Evolutionary conservation across 148 eudicot genomes (phyloP).

Genomic region (Silene latifolia): DNA sequence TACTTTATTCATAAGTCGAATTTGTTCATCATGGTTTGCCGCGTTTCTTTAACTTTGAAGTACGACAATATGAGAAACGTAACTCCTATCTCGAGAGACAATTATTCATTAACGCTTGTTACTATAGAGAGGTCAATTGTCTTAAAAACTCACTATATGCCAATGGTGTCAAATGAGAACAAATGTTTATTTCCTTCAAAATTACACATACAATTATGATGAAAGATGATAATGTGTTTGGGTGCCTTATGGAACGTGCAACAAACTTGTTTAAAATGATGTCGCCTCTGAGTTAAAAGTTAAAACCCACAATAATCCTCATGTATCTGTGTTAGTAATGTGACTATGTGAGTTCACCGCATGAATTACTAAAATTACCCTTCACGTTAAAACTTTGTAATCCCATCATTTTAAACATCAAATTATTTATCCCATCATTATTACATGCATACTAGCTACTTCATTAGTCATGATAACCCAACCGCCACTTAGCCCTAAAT

Average conservation of each 20-base stretch:
- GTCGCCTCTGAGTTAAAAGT: neutral
- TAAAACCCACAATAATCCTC: neutral
- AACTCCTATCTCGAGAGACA: too few species aligned
- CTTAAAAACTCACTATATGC: too few species aligned
- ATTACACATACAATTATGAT: constrained; percentile 24
- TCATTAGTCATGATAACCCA: constrained; percentile 20
- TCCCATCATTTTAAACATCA: constrained; percentile 18
- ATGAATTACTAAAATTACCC: constrained; percentile 22
- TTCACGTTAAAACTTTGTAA: constrained; percentile 30
- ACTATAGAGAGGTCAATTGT: too few species aligned
- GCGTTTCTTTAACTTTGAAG: too few species aligned
- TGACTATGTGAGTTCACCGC: neutral
- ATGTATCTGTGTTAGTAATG: neutral
- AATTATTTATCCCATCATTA: constrained; percentile 5
- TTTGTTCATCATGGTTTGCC: too few species aligned
- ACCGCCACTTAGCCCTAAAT: neutral
- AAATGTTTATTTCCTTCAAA: constrained; percentile 24
- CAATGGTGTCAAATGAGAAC: too few species aligned
- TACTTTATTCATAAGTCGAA: too few species aligned
- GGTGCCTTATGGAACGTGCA: neutral
- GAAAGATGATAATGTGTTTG: neutral
- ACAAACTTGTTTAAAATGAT: neutral
- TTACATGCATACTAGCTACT: neutral
- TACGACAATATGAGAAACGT: too few species aligned
- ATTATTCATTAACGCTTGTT: too few species aligned